Percentiles rank a stretch among this genome's conserved stretches.
These are phyloP conservation scores for Colletotrichum shisoi DNA, from an alignment of 2,329 filamentous ascomycete genomes.

Conservation along the genomic window DNA sequence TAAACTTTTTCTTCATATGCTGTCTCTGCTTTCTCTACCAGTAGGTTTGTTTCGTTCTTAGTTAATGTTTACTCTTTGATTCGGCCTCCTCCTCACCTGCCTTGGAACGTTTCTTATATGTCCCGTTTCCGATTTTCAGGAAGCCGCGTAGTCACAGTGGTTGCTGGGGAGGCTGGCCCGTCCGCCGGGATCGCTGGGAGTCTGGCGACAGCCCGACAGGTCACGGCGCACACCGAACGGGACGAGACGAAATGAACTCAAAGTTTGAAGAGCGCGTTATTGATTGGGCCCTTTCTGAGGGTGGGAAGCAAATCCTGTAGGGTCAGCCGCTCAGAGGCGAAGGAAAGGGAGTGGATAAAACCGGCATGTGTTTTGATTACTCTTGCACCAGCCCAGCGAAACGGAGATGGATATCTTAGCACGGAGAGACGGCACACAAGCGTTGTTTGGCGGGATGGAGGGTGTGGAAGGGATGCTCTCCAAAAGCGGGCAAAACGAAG, in stretches of 20 bases:
- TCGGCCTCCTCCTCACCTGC: constrained; percentile 12
- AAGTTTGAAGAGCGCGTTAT: background rate
- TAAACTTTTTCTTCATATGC: constrained; percentile 4
- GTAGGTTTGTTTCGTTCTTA: background rate
- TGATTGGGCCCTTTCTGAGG: constrained; percentile 1
- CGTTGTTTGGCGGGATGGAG: constrained; percentile 17
- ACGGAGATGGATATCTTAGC: constrained; percentile 29
- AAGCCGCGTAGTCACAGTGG: background rate
- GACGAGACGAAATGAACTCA: constrained; percentile 15
- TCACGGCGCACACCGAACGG: constrained; percentile 11
- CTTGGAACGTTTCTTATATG: constrained; percentile 1
- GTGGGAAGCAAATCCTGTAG: constrained; percentile 11
- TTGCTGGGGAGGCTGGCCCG: background rate
- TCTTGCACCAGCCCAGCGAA: constrained; percentile 18
- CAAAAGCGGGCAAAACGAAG: constrained; percentile 23
- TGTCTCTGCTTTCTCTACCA: background rate
- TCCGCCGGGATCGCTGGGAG: background rate
- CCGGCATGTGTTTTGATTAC: constrained; percentile 22
- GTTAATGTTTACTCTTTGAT: background rate
- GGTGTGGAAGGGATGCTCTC: background rate
- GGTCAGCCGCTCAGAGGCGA: constrained; percentile 17
- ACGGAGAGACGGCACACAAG: constrained; percentile 36
- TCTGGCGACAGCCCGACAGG: constrained; percentile 5
- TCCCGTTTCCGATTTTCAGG: background rate
- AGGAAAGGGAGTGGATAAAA: constrained; percentile 7